Base-by-base conservation (phyloP, 2,329 filamentous ascomycete species). In the Colletotrichum godetiae region DNA sequence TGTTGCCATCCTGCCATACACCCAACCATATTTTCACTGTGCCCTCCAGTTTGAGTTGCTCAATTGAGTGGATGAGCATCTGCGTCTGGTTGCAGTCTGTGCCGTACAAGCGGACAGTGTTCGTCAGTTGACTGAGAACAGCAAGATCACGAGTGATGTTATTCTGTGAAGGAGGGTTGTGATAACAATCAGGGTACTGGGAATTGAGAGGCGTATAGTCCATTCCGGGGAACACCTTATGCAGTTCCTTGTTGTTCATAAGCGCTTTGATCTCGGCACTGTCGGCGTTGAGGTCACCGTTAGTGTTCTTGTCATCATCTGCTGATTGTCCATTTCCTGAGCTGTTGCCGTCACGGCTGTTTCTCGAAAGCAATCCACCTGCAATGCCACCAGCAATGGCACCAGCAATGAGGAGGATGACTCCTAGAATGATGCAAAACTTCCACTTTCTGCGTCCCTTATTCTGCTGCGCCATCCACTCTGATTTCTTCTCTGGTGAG, bases 51-150 rank as follows among this genome's bases (percentile, higher is more conserved):
- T 92, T 87, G 13, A 98, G 88, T 63, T 88, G 88, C 70, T 94
- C 87, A 77, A 98, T 92, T 24, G 95, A 92, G 78, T 97, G 92
- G 10, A 98, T 86, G 0, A 97, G 90, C 93, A 98, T 97, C 82
- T 98, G 90, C 0, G 96, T 98, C 83, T 98, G 96, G 83, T 98
- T 98, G 88, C 96, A 98, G 84, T 98, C 96, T 13, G 95, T 98
- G 62, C 96, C 96, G 81, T 98, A 98, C 1, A 98, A 87, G 8
- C 96, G 92, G 60, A 98, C 90, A 3, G 92, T 92, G 80, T 97
- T 95, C 73, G 95, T 98, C 56, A 98, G 87, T 81, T 98, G 95
- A 13, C 94, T 95, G 64, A 98, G 90, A 11, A 98, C 92, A 1
- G 97, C 96, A 72, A 98, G 86, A 80, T 98, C 96, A 66, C 94